phyloP scores from a whole-genome alignment of 1,139 yeast species.

The Diutina neorugosa region DNA sequence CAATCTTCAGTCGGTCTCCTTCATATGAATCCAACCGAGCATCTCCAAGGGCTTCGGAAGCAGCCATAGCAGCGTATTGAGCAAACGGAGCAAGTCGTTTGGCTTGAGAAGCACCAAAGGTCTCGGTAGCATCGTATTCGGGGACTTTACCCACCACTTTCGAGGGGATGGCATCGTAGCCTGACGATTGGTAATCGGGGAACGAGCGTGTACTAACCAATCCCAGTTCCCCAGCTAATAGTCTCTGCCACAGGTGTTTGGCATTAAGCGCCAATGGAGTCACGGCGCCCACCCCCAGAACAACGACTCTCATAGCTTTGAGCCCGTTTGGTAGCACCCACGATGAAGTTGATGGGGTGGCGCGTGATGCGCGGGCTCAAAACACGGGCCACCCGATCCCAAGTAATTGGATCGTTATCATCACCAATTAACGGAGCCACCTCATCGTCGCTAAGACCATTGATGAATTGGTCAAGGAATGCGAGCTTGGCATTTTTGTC shows the following conservation, averaged over 20 bases:
- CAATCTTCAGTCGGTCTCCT: constrained; percentile 26
- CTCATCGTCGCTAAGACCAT: neutral
- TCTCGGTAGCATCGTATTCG: constrained; percentile 37
- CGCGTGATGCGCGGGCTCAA: constrained; percentile 12
- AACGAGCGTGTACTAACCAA: constrained; percentile 39
- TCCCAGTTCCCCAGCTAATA: constrained; percentile 43
- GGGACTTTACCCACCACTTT: constrained; percentile 72
- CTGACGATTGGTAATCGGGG: constrained; percentile 30
- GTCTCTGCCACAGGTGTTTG: constrained; percentile 36
- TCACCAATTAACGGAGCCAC: neutral
- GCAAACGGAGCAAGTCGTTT: constrained; percentile 30
- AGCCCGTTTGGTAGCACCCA: constrained; percentile 18
- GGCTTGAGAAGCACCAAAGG: constrained; percentile 30
- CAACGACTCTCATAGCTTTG: constrained; percentile 47
- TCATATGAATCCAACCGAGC: neutral
- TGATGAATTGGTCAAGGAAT: neutral
- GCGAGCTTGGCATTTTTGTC: neutral
- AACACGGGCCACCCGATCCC: neutral
- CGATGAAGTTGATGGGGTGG: constrained; percentile 23
- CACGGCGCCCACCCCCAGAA: constrained; percentile 81
- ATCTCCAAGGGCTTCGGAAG: neutral
- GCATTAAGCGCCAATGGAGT: constrained; percentile 79
- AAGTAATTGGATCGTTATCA: neutral
- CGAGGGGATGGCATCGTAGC: constrained; percentile 53
- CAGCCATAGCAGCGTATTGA: neutral